phyloP scores from a whole-genome alignment of 2,329 filamentous ascomycete species.

The Xylariaceae sp. region DNA sequence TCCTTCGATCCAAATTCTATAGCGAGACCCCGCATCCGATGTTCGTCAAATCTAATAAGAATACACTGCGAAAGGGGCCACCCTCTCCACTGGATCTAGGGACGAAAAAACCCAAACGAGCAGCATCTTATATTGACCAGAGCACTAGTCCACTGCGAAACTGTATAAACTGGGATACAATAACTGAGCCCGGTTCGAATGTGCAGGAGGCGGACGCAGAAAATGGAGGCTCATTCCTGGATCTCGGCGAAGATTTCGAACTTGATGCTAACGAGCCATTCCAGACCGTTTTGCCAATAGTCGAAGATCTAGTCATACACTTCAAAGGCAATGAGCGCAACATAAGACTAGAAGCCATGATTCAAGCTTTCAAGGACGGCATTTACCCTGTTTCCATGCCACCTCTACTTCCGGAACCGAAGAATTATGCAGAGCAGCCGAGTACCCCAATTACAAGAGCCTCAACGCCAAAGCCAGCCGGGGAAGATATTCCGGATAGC shows the following conservation, averaged over 20 bases:
- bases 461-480: conserved; percentile 6
- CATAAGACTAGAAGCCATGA: conserved; percentile 51
- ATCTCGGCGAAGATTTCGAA: conserved; percentile 24
- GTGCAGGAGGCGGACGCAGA: conserved; percentile 48
- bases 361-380: conserved; percentile 53
- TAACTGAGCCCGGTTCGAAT: conserved; percentile 41
- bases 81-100: conserved; percentile 35
- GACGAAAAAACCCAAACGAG: conserved; percentile 16
- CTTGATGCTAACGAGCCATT: conserved; percentile 36
- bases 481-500: conserved; percentile 14
- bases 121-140: conserved; percentile 28
- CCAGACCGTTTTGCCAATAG: conserved; percentile 55
- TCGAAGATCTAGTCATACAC: conserved; percentile 63
- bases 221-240: conserved; percentile 23
- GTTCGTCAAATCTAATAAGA: conserved; percentile 31
- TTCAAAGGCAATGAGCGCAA: conserved; percentile 54
- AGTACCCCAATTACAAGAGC: conserved; percentile 9
- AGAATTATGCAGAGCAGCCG: conserved; percentile 10
- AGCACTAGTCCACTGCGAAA: conserved; percentile 34
- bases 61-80: conserved; percentile 31
- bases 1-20: conserved; percentile 31
- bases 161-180: conserved; percentile 31
- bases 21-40: conserved; percentile 28
- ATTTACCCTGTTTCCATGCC: conserved; percentile 41
- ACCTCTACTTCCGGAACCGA: conserved; percentile 22